Evolutionary conservation across 176 grass and related monocot genomes (phyloP).

Genomic region (Triticum dicoccoides): DNA sequence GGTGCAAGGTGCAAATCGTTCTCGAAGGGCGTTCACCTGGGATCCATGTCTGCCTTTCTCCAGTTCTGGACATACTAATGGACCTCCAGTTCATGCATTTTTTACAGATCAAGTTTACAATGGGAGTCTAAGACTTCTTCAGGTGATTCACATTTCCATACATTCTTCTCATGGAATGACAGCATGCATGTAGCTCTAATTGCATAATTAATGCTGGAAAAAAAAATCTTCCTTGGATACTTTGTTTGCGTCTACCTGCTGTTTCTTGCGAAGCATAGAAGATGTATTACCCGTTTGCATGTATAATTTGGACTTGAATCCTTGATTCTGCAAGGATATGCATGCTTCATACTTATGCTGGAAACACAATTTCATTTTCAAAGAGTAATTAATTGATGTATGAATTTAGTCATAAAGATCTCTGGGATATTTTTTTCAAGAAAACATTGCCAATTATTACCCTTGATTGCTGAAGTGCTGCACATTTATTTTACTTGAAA

Average conservation of each 20-base stretch:
- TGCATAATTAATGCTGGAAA: slow-evolving; percentile 6
- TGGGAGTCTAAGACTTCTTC: slow-evolving; percentile 39
- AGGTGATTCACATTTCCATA: slow-evolving; percentile 40
- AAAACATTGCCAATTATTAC: neutral
- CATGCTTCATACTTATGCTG: slow-evolving; percentile 6
- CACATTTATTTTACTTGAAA: slow-evolving; percentile 20
- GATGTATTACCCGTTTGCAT: neutral
- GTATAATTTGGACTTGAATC: neutral
- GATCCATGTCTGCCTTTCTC: slow-evolving; percentile 44
- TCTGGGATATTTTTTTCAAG: neutral
- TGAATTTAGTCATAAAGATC: slow-evolving; percentile 14
- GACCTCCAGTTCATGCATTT: slow-evolving; percentile 28
- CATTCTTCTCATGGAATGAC: slow-evolving; percentile 4
- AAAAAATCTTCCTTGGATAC: slow-evolving; percentile 2
- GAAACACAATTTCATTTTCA: slow-evolving; percentile 4
- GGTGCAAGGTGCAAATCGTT: too few species aligned
- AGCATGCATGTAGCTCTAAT: slow-evolving; percentile 11
- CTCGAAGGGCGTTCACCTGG: slow-evolving; percentile 19
- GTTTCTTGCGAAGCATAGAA: neutral
- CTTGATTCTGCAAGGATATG: neutral
- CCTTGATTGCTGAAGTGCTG: neutral
- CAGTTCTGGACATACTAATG: slow-evolving; percentile 37
- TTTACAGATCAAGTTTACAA: slow-evolving; percentile 26
- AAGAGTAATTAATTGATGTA: neutral
- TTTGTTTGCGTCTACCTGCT: neutral